phyloP scores from a whole-genome alignment of 768 basidiomycete species.

The Serendipita sp. region DNA sequence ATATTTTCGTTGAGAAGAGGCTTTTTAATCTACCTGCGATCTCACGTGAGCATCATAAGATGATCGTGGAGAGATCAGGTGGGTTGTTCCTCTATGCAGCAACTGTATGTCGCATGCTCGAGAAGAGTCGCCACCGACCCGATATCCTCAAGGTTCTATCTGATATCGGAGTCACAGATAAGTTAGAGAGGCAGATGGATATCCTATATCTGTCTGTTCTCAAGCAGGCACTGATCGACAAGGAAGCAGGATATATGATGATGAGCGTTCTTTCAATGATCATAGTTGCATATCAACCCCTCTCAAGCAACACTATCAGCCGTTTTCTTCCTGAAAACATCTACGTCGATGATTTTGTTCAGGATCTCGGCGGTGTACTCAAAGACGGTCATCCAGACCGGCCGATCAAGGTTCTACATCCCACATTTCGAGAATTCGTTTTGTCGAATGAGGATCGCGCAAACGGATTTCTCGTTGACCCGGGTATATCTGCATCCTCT shows the following conservation, averaged over 20 bases:
- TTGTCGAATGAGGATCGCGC: neutral
- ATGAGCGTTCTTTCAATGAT: neutral
- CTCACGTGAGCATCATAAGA: neutral
- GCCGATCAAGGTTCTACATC: neutral
- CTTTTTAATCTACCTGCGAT: neutral
- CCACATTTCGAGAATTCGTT: neutral
- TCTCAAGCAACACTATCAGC: neutral
- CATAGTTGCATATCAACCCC: neutral
- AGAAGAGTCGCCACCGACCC: neutral
- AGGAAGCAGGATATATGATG: neutral
- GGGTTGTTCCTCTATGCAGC: neutral
- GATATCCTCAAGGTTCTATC: neutral
- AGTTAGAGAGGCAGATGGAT: neutral
- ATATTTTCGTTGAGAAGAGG: neutral
- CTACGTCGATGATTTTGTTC: neutral
- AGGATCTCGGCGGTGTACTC: neutral
- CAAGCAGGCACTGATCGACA: neutral
- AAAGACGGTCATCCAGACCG: slow-evolving; percentile 3
- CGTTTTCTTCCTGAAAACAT: neutral
- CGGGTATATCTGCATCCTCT: neutral
- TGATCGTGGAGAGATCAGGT: neutral
- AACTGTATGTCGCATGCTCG: neutral
- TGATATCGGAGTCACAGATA: neutral
- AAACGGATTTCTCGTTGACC: neutral
- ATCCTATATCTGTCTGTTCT: neutral